Percentiles rank a stretch among this genome's conserved stretches.
Conservation (phyloP, 345 rosid genomes). For the Draba incana region DNA sequence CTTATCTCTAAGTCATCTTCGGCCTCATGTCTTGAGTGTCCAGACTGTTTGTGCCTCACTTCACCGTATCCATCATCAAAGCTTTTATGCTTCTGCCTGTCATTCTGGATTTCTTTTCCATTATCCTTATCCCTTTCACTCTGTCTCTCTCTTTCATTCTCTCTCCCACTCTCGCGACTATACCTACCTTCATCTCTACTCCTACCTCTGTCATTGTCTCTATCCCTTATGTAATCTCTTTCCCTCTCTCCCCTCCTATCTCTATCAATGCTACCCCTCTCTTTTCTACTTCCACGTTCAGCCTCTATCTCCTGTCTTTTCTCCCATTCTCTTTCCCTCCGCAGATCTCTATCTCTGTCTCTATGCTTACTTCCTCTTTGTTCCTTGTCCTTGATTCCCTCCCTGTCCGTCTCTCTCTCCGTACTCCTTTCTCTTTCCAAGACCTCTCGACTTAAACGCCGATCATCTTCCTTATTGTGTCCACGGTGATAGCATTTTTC, state of each 20-base stretch:
- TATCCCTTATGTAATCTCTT: constrained; percentile 8
- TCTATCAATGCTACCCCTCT: constrained; percentile 43
- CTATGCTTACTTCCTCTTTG: constrained; percentile 42
- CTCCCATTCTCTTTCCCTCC: constrained; percentile 44
- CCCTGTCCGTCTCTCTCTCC: too few species aligned
- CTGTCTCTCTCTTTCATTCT: constrained; percentile 41
- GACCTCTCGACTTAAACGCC: too few species aligned
- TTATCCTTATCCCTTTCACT: constrained; percentile 48
- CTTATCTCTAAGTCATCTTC: constrained; percentile 38
- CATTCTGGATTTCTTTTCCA: constrained; percentile 45
- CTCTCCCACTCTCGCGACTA: constrained; percentile 24
- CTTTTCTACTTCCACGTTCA: constrained; percentile 40
- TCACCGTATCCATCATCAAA: constrained; percentile 36
- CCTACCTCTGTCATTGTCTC: constrained; percentile 42
- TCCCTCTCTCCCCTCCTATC: constrained; percentile 33
- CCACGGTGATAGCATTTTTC: too few species aligned
- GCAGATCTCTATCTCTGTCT: constrained; percentile 19
- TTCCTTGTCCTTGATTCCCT: constrained; percentile 22
- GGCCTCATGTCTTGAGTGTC: constrained; percentile 42
- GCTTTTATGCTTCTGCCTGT: constrained; percentile 34
- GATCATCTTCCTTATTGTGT: too few species aligned
- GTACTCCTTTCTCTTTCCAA: too few species aligned
- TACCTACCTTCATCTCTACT: background rate
- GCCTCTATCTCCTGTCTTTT: constrained; percentile 46
- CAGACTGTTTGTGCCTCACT: constrained; percentile 40